phyloP scores from a whole-genome alignment of 306 rosid genomes.

The Quercus aquifolioides region DNA sequence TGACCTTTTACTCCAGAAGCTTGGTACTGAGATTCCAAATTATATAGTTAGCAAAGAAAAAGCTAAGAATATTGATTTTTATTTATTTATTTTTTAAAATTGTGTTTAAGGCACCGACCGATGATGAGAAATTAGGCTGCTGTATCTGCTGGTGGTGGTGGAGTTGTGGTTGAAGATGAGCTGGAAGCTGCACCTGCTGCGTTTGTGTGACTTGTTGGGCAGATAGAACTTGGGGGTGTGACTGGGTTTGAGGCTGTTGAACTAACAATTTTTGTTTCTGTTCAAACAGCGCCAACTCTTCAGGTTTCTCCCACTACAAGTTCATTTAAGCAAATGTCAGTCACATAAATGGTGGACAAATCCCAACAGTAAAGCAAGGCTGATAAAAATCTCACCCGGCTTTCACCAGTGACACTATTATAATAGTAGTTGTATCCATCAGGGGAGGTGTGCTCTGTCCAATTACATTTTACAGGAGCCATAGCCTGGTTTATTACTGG shows the following conservation, averaged over 20 bases:
- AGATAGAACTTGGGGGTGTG: conserved; percentile 49
- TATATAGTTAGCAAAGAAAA: conserved; percentile 21
- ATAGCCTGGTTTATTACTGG: conserved; percentile 40
- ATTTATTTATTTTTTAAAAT: too few relatives aligned
- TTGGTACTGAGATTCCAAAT: conserved; percentile 52
- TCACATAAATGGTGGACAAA: conserved; percentile 10
- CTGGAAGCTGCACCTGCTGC: conserved; percentile 57
- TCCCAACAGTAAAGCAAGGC: conserved; percentile 12
- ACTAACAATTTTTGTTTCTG: conserved; percentile 45
- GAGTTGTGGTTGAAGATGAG: conserved; percentile 56
- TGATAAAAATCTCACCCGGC: conserved; percentile 58
- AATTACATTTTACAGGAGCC: conserved; percentile 53
- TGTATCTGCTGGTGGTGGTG: conserved; percentile 56
- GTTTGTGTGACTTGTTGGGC: conserved; percentile 54
- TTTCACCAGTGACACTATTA: conserved; percentile 79
- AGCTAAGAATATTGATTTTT: conserved; percentile 1
- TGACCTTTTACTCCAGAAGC: conserved; percentile 54
- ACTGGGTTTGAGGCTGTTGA: conserved; percentile 53
- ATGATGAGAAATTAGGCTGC: conserved; percentile 49
- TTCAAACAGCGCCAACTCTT: conserved; percentile 59
- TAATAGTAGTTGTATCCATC: conserved; percentile 91
- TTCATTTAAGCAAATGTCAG: conserved; percentile 24
- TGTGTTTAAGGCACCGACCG: conserved; percentile 34
- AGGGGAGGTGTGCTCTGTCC: conserved; percentile 96
- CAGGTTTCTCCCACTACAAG: conserved; percentile 95